Conservation (phyloP, 148 eudicot species). For the Rhododendron henanense region DNA sequence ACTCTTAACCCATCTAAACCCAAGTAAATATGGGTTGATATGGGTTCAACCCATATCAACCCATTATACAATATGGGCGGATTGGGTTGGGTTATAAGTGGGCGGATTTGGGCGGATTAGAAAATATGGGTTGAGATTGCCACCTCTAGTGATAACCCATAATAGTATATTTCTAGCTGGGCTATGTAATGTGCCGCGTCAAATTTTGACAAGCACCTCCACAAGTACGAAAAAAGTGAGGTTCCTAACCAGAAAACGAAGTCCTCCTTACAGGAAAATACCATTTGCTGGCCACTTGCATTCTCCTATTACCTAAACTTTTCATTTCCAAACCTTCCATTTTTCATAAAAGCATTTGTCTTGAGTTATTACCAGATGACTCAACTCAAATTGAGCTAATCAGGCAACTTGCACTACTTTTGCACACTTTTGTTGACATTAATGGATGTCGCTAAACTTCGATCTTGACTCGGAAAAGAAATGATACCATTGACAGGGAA, state of each 20-base stretch:
- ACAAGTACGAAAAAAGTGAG: neutral
- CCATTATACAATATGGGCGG: too few species aligned
- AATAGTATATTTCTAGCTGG: neutral
- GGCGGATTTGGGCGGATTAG: too few species aligned
- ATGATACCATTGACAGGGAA: neutral
- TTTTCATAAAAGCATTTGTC: too few species aligned
- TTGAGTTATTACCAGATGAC: too few species aligned
- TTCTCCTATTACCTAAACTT: neutral
- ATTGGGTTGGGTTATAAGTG: too few species aligned
- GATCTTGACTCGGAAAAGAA: neutral
- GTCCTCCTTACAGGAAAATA: neutral
- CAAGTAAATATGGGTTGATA: too few species aligned
- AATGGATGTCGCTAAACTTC: neutral
- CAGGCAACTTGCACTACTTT: too few species aligned
- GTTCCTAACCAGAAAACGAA: neutral
- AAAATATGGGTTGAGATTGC: too few species aligned
- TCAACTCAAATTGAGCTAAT: neutral
- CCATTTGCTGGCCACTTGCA: neutral
- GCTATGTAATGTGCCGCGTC: neutral
- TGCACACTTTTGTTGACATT: neutral
- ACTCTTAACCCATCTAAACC: too few species aligned
- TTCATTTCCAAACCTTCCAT: neutral
- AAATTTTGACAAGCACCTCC: neutral
- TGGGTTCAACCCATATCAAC: too few species aligned
- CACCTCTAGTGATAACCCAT: neutral